These are phyloP conservation scores for Paspalum notatum DNA, from an alignment of 176 grass and related monocot genomes.

Conservation along the genomic window DNA sequence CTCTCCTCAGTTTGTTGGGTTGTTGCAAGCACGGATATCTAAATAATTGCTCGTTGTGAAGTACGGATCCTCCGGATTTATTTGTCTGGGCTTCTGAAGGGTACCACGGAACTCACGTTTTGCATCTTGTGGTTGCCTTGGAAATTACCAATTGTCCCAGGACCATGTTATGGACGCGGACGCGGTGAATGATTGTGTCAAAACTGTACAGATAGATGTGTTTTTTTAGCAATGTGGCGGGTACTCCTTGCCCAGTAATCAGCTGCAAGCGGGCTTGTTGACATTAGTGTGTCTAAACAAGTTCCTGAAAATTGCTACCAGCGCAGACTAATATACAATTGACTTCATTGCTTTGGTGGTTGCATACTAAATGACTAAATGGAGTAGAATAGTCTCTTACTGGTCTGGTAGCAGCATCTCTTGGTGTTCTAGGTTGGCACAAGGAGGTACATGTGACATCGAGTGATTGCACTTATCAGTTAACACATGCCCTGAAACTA, in stretches of 20 bases:
- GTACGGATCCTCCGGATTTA: slow-evolving; percentile 25
- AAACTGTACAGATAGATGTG: not conserved
- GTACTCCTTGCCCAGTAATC: not conserved
- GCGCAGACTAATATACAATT: not conserved
- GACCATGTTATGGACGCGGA: slow-evolving; percentile 8
- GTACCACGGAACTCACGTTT: slow-evolving; percentile 1
- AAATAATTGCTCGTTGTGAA: slow-evolving; percentile 23
- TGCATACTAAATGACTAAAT: slow-evolving; percentile 26
- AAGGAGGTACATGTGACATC: slow-evolving; percentile 27
- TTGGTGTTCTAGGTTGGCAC: slow-evolving; percentile 32
- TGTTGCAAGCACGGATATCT: slow-evolving; percentile 27
- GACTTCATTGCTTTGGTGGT: slow-evolving; percentile 21
- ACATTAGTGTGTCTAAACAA: not conserved
- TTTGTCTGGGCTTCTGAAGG: slow-evolving; percentile 13
- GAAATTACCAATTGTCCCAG: slow-evolving; percentile 10
- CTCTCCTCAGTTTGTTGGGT: slow-evolving; percentile 6
- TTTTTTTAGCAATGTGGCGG: slow-evolving; percentile 21
- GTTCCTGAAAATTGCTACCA: slow-evolving; percentile 3
- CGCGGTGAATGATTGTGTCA: not conserved
- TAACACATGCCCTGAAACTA: not conserved
- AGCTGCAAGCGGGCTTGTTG: not conserved
- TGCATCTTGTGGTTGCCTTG: not conserved
- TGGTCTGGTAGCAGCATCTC: slow-evolving; percentile 30
- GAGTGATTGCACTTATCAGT: slow-evolving; percentile 13
- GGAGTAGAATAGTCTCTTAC: slow-evolving; percentile 26